Evolutionary conservation across 345 rosid genomes (phyloP).

Genomic region (Bruguiera sexangula): DNA sequence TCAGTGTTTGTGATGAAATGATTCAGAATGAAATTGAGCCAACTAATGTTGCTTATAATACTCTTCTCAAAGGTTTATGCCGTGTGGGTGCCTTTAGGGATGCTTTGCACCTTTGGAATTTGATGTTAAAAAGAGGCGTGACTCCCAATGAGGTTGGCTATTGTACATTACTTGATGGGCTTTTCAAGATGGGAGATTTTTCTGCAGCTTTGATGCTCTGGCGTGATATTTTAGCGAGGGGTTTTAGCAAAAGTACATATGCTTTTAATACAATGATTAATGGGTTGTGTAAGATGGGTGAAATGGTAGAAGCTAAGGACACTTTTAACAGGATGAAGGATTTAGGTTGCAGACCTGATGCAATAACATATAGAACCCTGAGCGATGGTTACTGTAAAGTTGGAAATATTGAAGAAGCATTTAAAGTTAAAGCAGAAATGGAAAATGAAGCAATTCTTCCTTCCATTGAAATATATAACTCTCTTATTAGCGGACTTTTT

Average conservation of each 20-base stretch:
- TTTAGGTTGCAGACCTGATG: conserved; percentile 60
- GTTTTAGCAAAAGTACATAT: conserved; percentile 44
- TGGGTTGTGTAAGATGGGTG: conserved; percentile 66
- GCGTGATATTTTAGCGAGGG: conserved; percentile 63
- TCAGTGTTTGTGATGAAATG: conserved; percentile 59
- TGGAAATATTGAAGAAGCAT: conserved; percentile 66
- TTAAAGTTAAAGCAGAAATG: conserved; percentile 45
- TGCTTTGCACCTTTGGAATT: conserved; percentile 56
- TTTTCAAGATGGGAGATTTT: conserved; percentile 65
- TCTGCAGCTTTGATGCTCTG: conserved; percentile 60
- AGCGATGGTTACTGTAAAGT: conserved; percentile 70
- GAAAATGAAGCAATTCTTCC: conserved; percentile 46
- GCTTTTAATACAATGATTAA: conserved; percentile 71
- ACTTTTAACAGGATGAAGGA: conserved; percentile 49
- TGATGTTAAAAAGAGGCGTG: conserved; percentile 57
- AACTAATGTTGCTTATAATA: conserved; percentile 59
- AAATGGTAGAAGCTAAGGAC: conserved; percentile 67
- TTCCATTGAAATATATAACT: conserved; percentile 58
- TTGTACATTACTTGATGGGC: conserved; percentile 65
- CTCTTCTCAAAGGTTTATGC: conserved; percentile 72
- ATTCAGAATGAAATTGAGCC: conserved; percentile 42
- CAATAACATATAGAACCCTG: conserved; percentile 62
- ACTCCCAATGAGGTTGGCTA: conserved; percentile 49
- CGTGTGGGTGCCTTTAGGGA: conserved; percentile 51
- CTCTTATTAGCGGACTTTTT: conserved; percentile 52